A percentile compares a stretch with the other conserved stretches of the same genome.
These are phyloP conservation scores for Adiantum capillusveneris DNA, from an alignment of 75 land plant species.

Conservation along the genomic window DNA sequence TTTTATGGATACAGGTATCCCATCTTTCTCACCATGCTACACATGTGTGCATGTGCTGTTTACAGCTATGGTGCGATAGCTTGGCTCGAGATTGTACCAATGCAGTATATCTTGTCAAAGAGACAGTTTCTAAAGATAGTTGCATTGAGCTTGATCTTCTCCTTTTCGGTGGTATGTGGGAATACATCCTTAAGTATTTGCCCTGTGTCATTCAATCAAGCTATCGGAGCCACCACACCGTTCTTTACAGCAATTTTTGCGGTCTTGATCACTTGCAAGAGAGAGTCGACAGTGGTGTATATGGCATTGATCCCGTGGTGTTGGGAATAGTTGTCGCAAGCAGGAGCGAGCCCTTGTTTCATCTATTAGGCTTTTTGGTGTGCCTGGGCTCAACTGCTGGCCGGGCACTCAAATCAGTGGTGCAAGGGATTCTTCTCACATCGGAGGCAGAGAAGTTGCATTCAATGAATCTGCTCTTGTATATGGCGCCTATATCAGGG, in stretches of 20 bases:
- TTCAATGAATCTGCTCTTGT: constrained; percentile 79
- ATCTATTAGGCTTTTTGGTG: constrained; percentile 64
- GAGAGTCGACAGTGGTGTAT: constrained; percentile 56
- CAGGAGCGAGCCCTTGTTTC: constrained; percentile 78
- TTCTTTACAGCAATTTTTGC: constrained; percentile 86
- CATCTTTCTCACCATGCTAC: constrained; percentile 74
- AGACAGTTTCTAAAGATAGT: constrained; percentile 68
- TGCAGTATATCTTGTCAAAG: constrained; percentile 49
- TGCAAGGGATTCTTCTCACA: constrained; percentile 68
- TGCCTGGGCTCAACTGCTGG: constrained; percentile 77
- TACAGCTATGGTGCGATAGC: constrained; percentile 50
- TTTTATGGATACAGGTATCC: constrained; percentile 77
- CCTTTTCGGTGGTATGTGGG: constrained; percentile 78
- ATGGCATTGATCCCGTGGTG: constrained; percentile 70
- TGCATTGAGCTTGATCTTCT: constrained; percentile 58
- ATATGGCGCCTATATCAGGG: constrained; percentile 87
- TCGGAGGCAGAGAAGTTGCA: constrained; percentile 72
- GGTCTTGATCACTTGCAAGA: constrained; percentile 58
- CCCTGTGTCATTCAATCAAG: constrained; percentile 89
- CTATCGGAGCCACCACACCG: constrained; percentile 83
- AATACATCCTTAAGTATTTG: constrained; percentile 69
- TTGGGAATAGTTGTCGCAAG: constrained; percentile 74
- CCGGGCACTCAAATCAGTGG: constrained; percentile 79
- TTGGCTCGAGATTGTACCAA: constrained; percentile 55
- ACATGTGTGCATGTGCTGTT: constrained; percentile 65